Conservation (phyloP, 495 filamentous ascomycete species). For the Aspergillus hancockii region DNA sequence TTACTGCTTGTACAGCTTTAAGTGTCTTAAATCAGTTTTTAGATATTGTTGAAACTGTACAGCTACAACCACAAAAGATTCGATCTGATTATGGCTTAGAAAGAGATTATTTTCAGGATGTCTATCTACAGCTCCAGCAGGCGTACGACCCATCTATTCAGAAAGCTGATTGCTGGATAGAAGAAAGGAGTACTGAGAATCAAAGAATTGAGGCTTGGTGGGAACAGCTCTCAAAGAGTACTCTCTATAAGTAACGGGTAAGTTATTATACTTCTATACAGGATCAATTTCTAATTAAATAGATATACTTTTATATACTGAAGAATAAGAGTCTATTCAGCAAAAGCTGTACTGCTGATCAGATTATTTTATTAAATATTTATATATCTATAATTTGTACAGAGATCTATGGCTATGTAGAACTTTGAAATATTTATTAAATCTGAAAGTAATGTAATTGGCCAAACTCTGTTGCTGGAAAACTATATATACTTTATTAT, state of each 20-base stretch:
- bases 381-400: slow-evolving; percentile 22
- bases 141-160: no score
- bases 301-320: slow-evolving; percentile 19
- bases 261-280: not conserved
- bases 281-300: not conserved
- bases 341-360: slow-evolving; percentile 13
- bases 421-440: slow-evolving; percentile 20
- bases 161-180: slow-evolving; percentile 14
- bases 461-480: slow-evolving; percentile 18
- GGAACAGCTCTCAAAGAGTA: slow-evolving; percentile 14
- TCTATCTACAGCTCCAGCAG: no score
- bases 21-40: no score
- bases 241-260: no score
- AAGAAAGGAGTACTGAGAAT: slow-evolving; percentile 15
- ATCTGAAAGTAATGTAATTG: slow-evolving; percentile 21
- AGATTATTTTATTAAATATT: slow-evolving; percentile 20
- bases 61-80: no score
- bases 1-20: no score
- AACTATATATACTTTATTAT: slow-evolving; percentile 23
- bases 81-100: no score
- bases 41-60: no score
- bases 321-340: slow-evolving; percentile 15
- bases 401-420: slow-evolving; percentile 17
- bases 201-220: slow-evolving; percentile 25
- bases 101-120: no score